These are phyloP conservation scores for Sporobolomyces phaffii DNA, from an alignment of 768 basidiomycete genomes.

Conservation along the genomic window DNA sequence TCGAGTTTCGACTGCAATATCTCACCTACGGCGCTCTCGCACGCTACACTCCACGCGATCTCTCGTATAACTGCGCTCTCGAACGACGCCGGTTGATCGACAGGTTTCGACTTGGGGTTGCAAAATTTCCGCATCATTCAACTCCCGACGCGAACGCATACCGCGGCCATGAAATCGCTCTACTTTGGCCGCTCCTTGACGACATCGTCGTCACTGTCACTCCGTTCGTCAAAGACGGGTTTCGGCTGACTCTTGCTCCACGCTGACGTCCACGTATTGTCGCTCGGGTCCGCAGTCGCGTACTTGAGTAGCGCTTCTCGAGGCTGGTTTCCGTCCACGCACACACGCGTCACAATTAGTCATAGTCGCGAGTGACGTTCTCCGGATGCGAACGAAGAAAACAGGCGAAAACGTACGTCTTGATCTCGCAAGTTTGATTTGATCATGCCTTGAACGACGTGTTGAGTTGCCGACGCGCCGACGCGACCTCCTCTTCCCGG, in stretches of 20 bases:
- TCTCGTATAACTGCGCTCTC: no score
- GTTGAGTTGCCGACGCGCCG: conserved; percentile 93
- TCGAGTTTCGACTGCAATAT: no score
- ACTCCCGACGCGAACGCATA: no score
- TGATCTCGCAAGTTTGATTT: conserved; percentile 83
- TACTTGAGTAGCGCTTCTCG: conserved; percentile 94
- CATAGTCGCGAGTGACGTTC: neutral
- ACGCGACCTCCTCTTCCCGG: conserved; percentile 90
- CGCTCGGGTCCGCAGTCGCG: conserved; percentile 65
- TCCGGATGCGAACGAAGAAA: neutral
- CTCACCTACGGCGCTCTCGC: no score
- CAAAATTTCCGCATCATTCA: no score
- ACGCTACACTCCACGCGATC: no score
- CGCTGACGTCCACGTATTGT: conserved; percentile 70
- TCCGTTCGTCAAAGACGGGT: conserved; percentile 58
- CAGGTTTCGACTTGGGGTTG: no score
- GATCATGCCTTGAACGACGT: conserved; percentile 90
- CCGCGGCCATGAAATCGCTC: no score
- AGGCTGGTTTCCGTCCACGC: conserved; percentile 68
- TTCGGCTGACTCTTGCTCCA: conserved; percentile 60
- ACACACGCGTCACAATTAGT: conserved; percentile 8
- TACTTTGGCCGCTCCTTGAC: conserved; percentile 50
- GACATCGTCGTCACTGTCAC: conserved; percentile 50
- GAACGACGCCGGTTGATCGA: no score
- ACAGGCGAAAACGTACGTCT: conserved; percentile 58